Base-by-base conservation (phyloP, 257 asterid species). In the Solanum stenotomum region DNA sequence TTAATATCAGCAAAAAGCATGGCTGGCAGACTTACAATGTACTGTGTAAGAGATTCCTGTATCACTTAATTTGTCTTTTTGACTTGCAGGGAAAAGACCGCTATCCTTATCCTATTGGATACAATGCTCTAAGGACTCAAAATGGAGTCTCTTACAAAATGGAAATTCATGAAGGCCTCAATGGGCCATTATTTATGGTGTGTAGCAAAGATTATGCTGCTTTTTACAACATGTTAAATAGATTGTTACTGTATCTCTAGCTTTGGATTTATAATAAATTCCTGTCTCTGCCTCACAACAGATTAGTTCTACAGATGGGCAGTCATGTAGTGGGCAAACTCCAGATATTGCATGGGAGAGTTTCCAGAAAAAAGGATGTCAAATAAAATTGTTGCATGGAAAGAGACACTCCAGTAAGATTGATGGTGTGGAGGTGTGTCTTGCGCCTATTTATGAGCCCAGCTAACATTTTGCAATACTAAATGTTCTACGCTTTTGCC, bases 71-170 rank as follows among this genome's bases (percentile, higher is more conserved):
- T 83, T 92, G 78, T 77, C 18, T 78, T 72, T 86, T 79, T 81
- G 35, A 83, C 89, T 89, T 89, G 78, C 93, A 97, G 99, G 99
- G 99, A 18, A 97, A 95, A 91, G 96, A 96, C 87, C 95, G 99
- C 74, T 94, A 95, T 93, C 99, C 99, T 74, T 97, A 95, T 91
- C 99, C 99, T 40, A 89, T 95, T 91, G 99, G 98, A 87, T 97
- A 94, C 91, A 96, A 89, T 87, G 96, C 96, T 71, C 83, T 93
- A 76, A 93, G 98, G 86, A 92, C 91, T 88, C 99, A 93, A 87
- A 93, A 95, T 94, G 97, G 93, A 84, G 88, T 93, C 87, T 91
- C 95, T 65, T 95, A 92, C 90, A 94, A 90, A 25, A 94, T 95
- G 99, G 99, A 95, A 90, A 93, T 97, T 91, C 93, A 87, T 38